Evolutionary conservation across 805 yeast species (phyloP), one percentile per base, ranked within the genome.

Genomic region (Pichia rugopelliculosa): DNA sequence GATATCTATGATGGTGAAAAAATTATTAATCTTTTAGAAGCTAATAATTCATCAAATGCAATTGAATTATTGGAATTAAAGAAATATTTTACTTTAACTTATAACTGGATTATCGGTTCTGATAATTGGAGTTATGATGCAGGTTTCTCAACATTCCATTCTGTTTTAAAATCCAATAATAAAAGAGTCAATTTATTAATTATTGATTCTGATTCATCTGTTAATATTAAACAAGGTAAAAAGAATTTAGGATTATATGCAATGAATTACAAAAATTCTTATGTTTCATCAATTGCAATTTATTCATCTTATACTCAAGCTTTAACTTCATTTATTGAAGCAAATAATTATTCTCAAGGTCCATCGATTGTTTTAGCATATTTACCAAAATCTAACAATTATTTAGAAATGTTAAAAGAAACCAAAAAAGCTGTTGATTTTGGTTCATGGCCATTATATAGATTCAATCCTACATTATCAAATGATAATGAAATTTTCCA

Each of bases 391-490:
- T 72, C 70, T 47, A 49, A 46, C 20, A 71, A 80, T 52, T 83
- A 95, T 37, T 70, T 91, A 55, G 76, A 80, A 23, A 79, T 90
- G 40, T 73, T 91, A 58, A 82, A 85, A 63, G 93, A 87, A 63
- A 90, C 97, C 30, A 91, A 91, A 66, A 71, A 69, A 53, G 91
- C 96, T 21, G 95, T 91, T 41, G 96, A 87, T 59, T 72, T 89
- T 30, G 98, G 98, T n/a, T 84, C 84, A 70, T 89, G 97, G 95
- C 98, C 98, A 42, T 74, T 91, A 52, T 91, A 90, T 70, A 76
- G 96, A 62, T 91, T 76, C 69, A 76, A 87, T 57, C 96, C 97
- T 47, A 54, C 64, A 10, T 65, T 74, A 43, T 75, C 72, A 41
- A 49, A 56, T 25, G 62, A 67, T 4, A 73, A 71, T 33, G 77